Base-by-base conservation (phyloP, 2,329 filamentous ascomycete genomes). In the Chrysoporthe puriensis region DNA sequence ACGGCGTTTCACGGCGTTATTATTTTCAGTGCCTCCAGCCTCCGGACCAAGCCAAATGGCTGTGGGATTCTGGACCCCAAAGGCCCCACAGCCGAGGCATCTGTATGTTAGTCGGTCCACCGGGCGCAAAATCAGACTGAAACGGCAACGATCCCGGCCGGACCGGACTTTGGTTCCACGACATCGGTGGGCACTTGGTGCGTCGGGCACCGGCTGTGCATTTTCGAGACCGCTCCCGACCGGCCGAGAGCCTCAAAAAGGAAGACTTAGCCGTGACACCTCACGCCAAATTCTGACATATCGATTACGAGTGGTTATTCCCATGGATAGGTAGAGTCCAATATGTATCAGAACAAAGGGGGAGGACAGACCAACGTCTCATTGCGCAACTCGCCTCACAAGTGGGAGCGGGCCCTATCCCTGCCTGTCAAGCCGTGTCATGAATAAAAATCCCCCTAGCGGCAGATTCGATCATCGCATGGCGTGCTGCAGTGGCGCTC, bases 81-180 rank as follows among this genome's bases (percentile, higher is more conserved):
- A 46, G 18, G 43, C 40, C 3, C 62, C 36, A 63, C 62, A 63
- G 62, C 62, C 62, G 62, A 63, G 62, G 62, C 62, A 56, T 46
- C 11, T 44, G 13, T 36, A 34, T 43, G n/a, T 42, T n/a, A 13
- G 62, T 56, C 52, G 52, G 62, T 57, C 48, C 62, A 63, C 48
- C 50, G 36, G 62, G 62, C 26, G 62, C 62, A 64, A 21, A 43
- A 58, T 43, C 21, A 48, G 42, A 64, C 62, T 42, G 62, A 64
- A 50, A 64, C 32, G 54, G 62, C 9, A 58, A 48, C 42, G 54
- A 36, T 58, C 54, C 52, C 62, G 62, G 54, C 50, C 34, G 40
- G 52, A n/a, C 36, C 62, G 62, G 62, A 46, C 21, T 50, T n/a
- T 57, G 36, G 62, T 59, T 46, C 32, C 60, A 62, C 62, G 42